Conservation (phyloP, 805 yeast genomes). For the Kluyveromyces starmeri region DNA sequence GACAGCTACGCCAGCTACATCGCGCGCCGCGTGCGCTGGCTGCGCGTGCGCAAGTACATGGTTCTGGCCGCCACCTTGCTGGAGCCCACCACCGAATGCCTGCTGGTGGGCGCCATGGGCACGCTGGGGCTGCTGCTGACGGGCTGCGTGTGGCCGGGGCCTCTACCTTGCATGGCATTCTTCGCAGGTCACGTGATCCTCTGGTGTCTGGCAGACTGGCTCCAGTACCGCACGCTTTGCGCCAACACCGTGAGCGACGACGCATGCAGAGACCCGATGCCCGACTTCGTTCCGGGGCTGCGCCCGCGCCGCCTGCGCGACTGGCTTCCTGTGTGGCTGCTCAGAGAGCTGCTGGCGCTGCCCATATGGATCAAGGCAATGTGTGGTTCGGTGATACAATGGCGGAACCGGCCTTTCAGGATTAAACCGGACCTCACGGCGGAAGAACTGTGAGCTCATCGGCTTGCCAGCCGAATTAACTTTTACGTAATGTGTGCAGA, state of each 20-base stretch:
- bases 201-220: constrained; percentile 62
- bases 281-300: constrained; percentile 5
- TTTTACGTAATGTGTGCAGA: too few relatives aligned
- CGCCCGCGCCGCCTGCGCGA: constrained; percentile 14
- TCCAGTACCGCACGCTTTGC: constrained; percentile 43
- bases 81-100: constrained; percentile 79
- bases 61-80: constrained; percentile 74
- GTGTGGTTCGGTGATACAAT: constrained; percentile 65
- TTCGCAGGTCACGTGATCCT: constrained; percentile 44
- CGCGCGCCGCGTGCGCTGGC: constrained; percentile 70
- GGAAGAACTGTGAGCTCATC: constrained; percentile 35
- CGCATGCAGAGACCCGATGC: background rate
- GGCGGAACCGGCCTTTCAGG: constrained; percentile 70
- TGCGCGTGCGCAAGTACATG: constrained; percentile 80
- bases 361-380: constrained; percentile 82
- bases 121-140: constrained; percentile 45
- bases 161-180: constrained; percentile 29
- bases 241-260: constrained; percentile 9
- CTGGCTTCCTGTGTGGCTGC: constrained; percentile 45
- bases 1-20: constrained; percentile 46
- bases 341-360: constrained; percentile 65
- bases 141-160: too few relatives aligned
- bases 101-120: constrained; percentile 61
- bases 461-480: too few relatives aligned
- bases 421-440: constrained; percentile 72